Percentiles rank a stretch among this genome's conserved stretches.
phyloP scores from a whole-genome alignment of 768 basidiomycete species.

The Lentinus brumalis region DNA sequence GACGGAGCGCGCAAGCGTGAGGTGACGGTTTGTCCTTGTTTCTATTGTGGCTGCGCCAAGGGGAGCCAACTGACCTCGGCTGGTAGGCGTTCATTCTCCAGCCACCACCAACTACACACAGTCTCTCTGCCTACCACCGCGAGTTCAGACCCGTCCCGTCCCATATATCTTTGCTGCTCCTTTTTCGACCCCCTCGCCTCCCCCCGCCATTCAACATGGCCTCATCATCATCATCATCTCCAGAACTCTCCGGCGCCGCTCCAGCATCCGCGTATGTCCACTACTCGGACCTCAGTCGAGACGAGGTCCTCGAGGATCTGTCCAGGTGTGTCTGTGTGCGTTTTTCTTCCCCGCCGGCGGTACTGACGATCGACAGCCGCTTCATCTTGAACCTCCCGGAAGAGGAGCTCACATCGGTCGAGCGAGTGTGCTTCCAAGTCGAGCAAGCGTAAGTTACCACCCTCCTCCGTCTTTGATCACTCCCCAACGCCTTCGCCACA shows the following conservation, averaged over 20 bases:
- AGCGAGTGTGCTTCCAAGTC: slow-evolving; percentile 97
- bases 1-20: neutral
- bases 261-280: slow-evolving; percentile 54
- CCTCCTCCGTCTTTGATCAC: neutral
- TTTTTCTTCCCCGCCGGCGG: slow-evolving; percentile 19
- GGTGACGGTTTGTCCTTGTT: slow-evolving; percentile 11
- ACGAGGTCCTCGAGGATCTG: slow-evolving; percentile 89
- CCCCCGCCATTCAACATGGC: slow-evolving; percentile 50
- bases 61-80: slow-evolving; percentile 17
- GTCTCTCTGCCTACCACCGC: slow-evolving; percentile 15
- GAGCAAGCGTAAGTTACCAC: slow-evolving; percentile 87
- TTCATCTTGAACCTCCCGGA: slow-evolving; percentile 97
- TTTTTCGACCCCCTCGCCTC: slow-evolving; percentile 20
- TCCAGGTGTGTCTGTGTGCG: slow-evolving; percentile 59
- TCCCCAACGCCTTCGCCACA: slow-evolving; percentile 33
- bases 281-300: slow-evolving; percentile 61
- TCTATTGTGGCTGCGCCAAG: slow-evolving; percentile 15
- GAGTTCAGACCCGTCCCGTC: slow-evolving; percentile 19
- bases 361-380: slow-evolving; percentile 52
- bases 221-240: slow-evolving; percentile 78
- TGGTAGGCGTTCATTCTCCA: slow-evolving; percentile 19
- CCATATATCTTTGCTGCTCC: slow-evolving; percentile 30
- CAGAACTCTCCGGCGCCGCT: slow-evolving; percentile 61
- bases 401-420: slow-evolving; percentile 87
- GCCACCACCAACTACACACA: slow-evolving; percentile 21